Conservation (phyloP, 2,329 filamentous ascomycete species). For the Pseudogymnoascus sp. region DNA sequence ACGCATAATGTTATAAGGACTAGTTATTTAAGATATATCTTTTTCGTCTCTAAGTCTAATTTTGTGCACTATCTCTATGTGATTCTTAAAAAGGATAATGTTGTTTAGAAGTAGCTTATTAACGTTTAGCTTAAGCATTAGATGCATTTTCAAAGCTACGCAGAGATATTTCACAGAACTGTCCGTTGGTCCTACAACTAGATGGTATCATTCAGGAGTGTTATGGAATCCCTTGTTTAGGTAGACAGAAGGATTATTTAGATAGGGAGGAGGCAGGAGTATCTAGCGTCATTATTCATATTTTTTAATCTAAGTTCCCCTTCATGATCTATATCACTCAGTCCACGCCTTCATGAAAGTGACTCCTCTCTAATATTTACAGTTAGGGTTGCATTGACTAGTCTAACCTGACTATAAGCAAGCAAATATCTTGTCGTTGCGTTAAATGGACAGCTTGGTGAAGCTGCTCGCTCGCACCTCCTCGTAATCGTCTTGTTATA, state of each 20-base stretch:
- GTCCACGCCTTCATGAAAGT: not conserved
- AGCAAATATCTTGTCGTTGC: not conserved
- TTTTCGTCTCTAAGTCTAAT: no score
- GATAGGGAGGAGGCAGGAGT: not conserved
- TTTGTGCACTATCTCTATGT: no score
- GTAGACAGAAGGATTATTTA: not conserved
- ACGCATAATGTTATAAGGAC: no score
- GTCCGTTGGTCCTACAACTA: not conserved
- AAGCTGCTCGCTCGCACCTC: not conserved
- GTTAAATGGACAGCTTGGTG: not conserved
- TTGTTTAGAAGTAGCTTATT: no score
- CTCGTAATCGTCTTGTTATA: not conserved
- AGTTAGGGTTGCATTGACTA: not conserved
- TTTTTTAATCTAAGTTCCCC: not conserved
- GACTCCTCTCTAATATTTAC: not conserved
- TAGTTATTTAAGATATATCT: no score
- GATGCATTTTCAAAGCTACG: not conserved
- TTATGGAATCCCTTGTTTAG: not conserved
- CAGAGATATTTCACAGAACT: not conserved
- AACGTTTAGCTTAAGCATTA: no score
- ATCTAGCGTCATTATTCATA: not conserved
- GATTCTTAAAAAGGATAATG: no score
- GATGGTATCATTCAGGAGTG: not conserved
- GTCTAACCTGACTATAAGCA: not conserved
- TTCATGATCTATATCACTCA: not conserved